These are phyloP conservation scores for Tympanopsis confertula DNA, from an alignment of 2,329 filamentous ascomycete species.

Conservation along the genomic window DNA sequence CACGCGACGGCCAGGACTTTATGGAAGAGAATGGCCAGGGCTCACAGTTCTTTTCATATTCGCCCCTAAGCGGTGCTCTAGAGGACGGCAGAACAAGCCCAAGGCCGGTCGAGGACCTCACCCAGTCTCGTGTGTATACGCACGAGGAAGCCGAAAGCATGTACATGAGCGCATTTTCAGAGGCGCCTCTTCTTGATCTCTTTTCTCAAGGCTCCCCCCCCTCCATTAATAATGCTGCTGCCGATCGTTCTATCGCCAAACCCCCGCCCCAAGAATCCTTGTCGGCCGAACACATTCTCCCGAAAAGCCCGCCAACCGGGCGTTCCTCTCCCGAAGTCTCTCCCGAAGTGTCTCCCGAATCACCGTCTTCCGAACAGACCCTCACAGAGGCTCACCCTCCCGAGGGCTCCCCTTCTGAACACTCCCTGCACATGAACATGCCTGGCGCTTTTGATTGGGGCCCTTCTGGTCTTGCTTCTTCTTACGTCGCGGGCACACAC, in stretches of 20 bases:
- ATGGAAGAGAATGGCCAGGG: conserved; percentile 3
- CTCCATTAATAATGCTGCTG: neutral
- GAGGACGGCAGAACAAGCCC: conserved; percentile 11
- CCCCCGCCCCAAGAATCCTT: neutral
- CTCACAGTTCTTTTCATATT: conserved; percentile 7
- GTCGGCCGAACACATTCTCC: neutral
- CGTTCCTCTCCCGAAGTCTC: no score
- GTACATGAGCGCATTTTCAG: conserved; percentile 67
- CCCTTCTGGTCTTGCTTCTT: no score
- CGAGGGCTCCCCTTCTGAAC: no score
- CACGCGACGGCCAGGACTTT: neutral
- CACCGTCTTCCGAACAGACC: no score
- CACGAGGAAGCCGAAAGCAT: conserved; percentile 77
- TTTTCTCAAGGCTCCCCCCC: neutral
- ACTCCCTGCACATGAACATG: no score
- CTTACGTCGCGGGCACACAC: no score
- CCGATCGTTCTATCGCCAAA: neutral
- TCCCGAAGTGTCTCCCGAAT: no score
- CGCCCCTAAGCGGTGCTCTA: conserved; percentile 13
- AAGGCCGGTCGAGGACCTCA: conserved; percentile 34
- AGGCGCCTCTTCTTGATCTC: conserved; percentile 11
- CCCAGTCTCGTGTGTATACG: conserved; percentile 59
- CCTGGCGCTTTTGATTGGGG: no score
- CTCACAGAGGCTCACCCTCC: no score
- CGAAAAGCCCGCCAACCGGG: no score